Evolutionary conservation across 1,284 basidiomycete genomes (phyloP).

Genomic region (Cryptococcus sp.): DNA sequence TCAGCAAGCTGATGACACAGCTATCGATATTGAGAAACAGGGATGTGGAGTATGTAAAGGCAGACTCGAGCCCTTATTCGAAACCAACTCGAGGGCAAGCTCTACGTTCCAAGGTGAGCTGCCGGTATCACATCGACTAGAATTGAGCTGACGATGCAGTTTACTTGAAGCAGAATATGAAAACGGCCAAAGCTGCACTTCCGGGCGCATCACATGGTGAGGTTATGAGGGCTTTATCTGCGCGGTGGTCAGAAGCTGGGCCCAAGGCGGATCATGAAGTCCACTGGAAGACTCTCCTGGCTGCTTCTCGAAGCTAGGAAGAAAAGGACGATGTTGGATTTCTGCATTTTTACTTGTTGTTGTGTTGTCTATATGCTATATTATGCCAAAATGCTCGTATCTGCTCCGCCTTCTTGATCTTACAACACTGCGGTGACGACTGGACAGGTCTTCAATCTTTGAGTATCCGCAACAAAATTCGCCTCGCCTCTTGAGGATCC

Average conservation of each 20-base stretch:
- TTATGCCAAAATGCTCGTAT: neutral
- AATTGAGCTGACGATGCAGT: conserved; percentile 11
- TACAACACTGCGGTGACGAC: no score
- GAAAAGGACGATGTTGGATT: neutral
- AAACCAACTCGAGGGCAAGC: conserved; percentile 21
- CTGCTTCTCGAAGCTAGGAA: neutral
- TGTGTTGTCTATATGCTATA: neutral
- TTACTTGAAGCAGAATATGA: conserved; percentile 41
- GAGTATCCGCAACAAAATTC: conserved; percentile 36
- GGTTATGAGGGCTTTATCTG: conserved; percentile 38
- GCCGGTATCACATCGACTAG: neutral
- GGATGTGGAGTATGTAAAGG: conserved; percentile 36
- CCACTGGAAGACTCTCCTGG: conserved; percentile 19
- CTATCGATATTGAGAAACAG: conserved; percentile 37
- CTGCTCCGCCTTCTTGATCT: neutral
- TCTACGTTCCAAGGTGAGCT: conserved; percentile 38
- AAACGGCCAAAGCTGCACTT: conserved; percentile 36
- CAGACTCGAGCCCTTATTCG: conserved; percentile 36
- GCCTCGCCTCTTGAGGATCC: conserved; percentile 53
- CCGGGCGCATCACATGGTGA: conserved; percentile 35
- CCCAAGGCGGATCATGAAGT: conserved; percentile 19
- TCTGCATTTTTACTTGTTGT: neutral
- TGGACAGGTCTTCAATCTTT: conserved; percentile 6
- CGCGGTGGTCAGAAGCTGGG: conserved; percentile 29
- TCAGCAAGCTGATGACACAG: conserved; percentile 10